Evolutionary conservation across 1,139 yeast species (phyloP), one percentile per base, ranked within the genome.

Genomic region (Candida dubliniensis): DNA sequence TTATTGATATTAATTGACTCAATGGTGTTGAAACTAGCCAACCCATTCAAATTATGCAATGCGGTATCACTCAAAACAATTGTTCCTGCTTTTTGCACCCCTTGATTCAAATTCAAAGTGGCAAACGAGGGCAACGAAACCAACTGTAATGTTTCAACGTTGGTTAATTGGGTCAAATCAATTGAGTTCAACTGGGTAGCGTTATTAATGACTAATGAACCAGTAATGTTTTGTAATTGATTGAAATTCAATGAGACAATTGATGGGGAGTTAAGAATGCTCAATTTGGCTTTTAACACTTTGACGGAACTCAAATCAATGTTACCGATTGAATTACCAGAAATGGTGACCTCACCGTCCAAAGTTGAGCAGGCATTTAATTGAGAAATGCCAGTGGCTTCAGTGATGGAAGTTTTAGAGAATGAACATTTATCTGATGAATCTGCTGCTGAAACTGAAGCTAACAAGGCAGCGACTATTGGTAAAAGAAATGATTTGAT

Each of bases 1-100:
- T 73, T 73, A 62, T 73, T 71, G 51, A 74, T 59, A 56, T 72
- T 61, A 60, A 74, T 67, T 46, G 61, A 57, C 36, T 63, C 67
- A 46, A 72, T 62, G 41, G 66, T 54, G 47, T 57, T 55, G 56
- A 68, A 60, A 54, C 66, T 54, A 52, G 67, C 56, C 48, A 74
- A 67, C 36, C 71, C 71, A 49, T 63, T 62, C 52, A 73, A 61
- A 40, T 67, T 55, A 48, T 65, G 57, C 48, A 74, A 64, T 25
- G 77, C 77, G 41, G 79, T 74, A 57, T 74, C 77, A 42, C 75
- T 68, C 45, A 74, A 57, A 42, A 65, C 64, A 47, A 74, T 61
- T 46, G 58, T 55, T 41, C 59, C 55, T 39, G 71, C 74, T 43
- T 59, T 60, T 35, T 68, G 55, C 49, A 73, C 56, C 42, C 75